These are phyloP conservation scores for Colletotrichum incanum DNA, from an alignment of 2,329 filamentous ascomycete species.

Conservation along the genomic window DNA sequence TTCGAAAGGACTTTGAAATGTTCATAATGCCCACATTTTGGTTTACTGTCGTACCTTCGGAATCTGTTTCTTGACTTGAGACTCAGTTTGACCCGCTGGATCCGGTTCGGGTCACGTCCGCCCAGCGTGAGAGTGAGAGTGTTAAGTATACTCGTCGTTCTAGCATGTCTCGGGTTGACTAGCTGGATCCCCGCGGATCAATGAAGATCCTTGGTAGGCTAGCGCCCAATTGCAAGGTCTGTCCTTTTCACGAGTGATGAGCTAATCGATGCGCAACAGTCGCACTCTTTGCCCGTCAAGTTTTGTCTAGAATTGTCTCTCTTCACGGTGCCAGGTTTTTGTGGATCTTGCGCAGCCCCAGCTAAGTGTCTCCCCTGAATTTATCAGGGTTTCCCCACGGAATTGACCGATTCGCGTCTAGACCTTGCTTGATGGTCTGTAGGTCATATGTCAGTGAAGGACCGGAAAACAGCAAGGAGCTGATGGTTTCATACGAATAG, in stretches of 20 bases:
- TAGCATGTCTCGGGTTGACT: constrained; percentile 34
- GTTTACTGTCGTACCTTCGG: constrained; percentile 1
- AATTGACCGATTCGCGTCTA: not conserved
- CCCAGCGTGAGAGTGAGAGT: not conserved
- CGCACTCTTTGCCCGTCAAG: not conserved
- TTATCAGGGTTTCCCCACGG: constrained; percentile 21
- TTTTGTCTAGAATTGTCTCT: constrained; percentile 1
- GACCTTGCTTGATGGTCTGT: not conserved
- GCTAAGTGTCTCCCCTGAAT: constrained; percentile 6
- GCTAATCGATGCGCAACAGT: constrained; percentile 10
- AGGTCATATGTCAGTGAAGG: not conserved
- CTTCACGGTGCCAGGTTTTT: constrained; percentile 8
- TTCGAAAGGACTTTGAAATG: not conserved
- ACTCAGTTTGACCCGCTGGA: constrained; percentile 22
- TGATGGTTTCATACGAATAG: not conserved
- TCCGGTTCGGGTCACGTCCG: constrained; percentile 3
- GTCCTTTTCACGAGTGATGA: constrained; percentile 22
- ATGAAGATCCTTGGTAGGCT: constrained; percentile 31
- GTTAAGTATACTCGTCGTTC: constrained; percentile 20
- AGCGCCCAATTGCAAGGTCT: constrained; percentile 9
- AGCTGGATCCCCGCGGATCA: not conserved
- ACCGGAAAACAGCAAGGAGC: not conserved
- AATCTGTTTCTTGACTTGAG: constrained; percentile 21
- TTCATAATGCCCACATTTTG: not conserved
- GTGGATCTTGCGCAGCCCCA: not conserved